These are phyloP conservation scores for Carex littledalei DNA, from an alignment of 176 grass and related monocot genomes.

Conservation along the genomic window DNA sequence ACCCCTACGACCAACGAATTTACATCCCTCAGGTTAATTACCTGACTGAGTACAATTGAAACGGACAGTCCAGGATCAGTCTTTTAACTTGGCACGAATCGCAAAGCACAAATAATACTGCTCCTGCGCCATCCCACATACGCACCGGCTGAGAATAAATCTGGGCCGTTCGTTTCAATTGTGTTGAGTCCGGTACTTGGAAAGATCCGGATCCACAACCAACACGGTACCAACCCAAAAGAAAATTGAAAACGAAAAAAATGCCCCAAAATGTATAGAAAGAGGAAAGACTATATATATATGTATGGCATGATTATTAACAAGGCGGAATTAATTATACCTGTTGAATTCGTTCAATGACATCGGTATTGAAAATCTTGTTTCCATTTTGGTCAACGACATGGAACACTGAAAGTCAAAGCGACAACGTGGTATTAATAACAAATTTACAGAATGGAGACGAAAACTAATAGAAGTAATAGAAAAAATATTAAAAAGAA, in stretches of 20 bases:
- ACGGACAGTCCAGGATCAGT: no score
- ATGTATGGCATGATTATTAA: not conserved
- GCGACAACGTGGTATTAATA: not conserved
- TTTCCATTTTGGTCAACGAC: conserved; percentile 83
- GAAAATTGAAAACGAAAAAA: not conserved
- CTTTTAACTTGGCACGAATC: no score
- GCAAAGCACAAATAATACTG: no score
- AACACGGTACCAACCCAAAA: not conserved
- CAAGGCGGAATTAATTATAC: conserved; percentile 23
- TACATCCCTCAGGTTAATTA: no score
- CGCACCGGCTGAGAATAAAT: no score
- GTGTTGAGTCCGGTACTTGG: no score
- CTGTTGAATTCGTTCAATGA: conserved; percentile 78
- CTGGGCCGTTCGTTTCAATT: no score
- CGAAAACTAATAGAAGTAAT: not conserved
- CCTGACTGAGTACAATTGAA: no score
- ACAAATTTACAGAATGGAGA: not conserved
- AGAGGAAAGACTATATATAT: not conserved
- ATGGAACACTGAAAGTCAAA: conserved; percentile 77
- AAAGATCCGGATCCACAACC: not conserved
- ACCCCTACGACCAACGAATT: not conserved
- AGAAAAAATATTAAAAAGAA: not conserved
- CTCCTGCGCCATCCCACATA: no score
- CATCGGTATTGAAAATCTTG: conserved; percentile 65
- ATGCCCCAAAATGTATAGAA: not conserved